Base-by-base conservation (phyloP, 1,284 basidiomycete species). In the Macrocystidia cucumis region DNA sequence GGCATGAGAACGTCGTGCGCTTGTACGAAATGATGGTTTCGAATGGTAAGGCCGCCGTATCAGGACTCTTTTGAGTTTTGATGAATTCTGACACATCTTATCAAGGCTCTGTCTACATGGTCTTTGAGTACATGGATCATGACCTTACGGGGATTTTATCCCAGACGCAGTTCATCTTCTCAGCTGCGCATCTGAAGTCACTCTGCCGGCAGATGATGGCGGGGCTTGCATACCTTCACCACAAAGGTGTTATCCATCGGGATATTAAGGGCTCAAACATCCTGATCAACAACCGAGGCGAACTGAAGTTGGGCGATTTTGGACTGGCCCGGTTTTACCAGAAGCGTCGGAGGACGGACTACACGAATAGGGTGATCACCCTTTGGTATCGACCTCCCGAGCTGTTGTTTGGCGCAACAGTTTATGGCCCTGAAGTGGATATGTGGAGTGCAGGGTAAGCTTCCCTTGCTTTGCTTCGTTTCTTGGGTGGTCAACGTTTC, bases 231-330 rank as follows among this genome's bases (percentile, higher is more conserved):
- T 98, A 98, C 57, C 77, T 98, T 25, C 96, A 99, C 58, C 84
- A 84, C 54, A 91, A 91, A 51, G 84, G 90, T 4, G 91, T 99
- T 41, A 85, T 99, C 36, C 96, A 99, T 59, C 85, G 96, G 11
- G 96, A 99, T 59, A 89, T 99, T 59, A 99, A 99, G 59, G 93
- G 95, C 6, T 95, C 91, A 2, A 99, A 99, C 55, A 95, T 99
- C 49, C 68, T 99, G n/a, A 69, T 99, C 41, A 93, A 92, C 57
- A 89, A 88, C 36, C 72, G 72, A 34, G 96, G 96, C 8, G 88
- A 93, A 55, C 74, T 99, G 24, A 98, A 98, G 63, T 73, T 99
- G 9, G 96, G 79, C 9, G 96, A 99, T 61, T 99, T 99, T 59
- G 97, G 97, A 14, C 72, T 99, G n/a, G 96, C 96, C 5, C 74